These are phyloP conservation scores for Tulasnella sp. DNA, from an alignment of 768 basidiomycete species.

Conservation along the genomic window DNA sequence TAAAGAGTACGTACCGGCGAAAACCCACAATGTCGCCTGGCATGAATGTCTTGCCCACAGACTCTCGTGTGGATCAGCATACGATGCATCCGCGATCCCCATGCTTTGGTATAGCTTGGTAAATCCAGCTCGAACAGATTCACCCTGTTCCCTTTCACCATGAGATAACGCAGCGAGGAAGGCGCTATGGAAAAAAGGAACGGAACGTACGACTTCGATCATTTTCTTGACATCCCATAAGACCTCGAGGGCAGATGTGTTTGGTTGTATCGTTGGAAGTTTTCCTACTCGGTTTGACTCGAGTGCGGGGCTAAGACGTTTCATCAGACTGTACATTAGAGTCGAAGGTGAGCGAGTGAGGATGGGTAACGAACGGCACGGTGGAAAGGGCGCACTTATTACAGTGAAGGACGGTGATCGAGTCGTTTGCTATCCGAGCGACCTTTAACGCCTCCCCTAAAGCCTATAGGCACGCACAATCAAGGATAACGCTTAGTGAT, in stretches of 20 bases:
- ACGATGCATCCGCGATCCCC: conserved; percentile 9
- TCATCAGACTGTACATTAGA: conserved; percentile 43
- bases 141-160: too few relatives aligned
- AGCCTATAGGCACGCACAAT: conserved; percentile 35
- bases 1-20: conserved; percentile 48
- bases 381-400: conserved; percentile 44
- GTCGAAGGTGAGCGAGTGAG: conserved; percentile 1
- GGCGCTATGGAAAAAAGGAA: too few relatives aligned
- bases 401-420: conserved; percentile 64
- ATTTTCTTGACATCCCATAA: conserved; percentile 69
- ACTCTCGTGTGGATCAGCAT: conserved; percentile 28
- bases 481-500: too few relatives aligned
- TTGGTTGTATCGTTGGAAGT: conserved; percentile 64
- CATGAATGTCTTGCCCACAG: conserved; percentile 66
- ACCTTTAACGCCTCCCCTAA: conserved; percentile 67
- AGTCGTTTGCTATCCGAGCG: conserved; percentile 64
- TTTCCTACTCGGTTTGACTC: not conserved
- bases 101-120: conserved; percentile 17
- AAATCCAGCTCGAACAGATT: conserved; percentile 10
- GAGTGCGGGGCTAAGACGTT: conserved; percentile 49
- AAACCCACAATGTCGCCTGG: conserved; percentile 62
- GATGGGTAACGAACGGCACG: not conserved
- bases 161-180: too few relatives aligned
- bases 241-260: conserved; percentile 65
- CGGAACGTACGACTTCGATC: conserved; percentile 36